These are phyloP conservation scores for Phytophthora tubulina DNA, from an alignment of 352 stramenopile species.

Conservation along the genomic window DNA sequence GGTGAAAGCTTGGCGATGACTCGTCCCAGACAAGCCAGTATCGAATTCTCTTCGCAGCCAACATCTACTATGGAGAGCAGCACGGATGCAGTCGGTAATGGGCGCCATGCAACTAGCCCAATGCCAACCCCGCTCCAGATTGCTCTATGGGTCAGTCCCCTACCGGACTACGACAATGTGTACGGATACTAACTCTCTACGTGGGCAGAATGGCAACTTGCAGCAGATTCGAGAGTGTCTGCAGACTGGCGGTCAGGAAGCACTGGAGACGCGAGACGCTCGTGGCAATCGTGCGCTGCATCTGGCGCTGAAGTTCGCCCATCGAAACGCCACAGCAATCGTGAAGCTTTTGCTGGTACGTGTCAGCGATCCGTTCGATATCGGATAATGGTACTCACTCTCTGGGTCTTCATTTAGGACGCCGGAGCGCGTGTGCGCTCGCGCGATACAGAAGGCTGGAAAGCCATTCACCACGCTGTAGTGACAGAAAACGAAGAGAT, in stretches of 20 bases:
- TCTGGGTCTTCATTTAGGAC: slow-evolving; percentile 38
- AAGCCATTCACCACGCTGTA: slow-evolving; percentile 71
- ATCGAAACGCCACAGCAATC: slow-evolving; percentile 64
- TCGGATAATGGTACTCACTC: not conserved
- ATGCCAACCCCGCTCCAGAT: slow-evolving; percentile 60
- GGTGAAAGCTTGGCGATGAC: slow-evolving; percentile 10
- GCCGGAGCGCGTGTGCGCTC: slow-evolving; percentile 72
- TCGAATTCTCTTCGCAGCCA: slow-evolving; percentile 13
- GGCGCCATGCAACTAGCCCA: not conserved
- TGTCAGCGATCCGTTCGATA: not conserved
- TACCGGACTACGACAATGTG: not conserved
- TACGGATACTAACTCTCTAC: not conserved
- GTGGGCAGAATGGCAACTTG: slow-evolving; percentile 64
- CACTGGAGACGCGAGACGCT: slow-evolving; percentile 59
- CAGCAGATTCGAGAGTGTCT: slow-evolving; percentile 60
- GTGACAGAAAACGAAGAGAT: slow-evolving; percentile 71
- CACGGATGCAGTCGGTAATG: slow-evolving; percentile 8
- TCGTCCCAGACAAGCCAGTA: slow-evolving; percentile 38
- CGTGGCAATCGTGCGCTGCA: slow-evolving; percentile 73
- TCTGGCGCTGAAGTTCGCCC: slow-evolving; percentile 74
- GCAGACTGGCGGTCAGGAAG: slow-evolving; percentile 27
- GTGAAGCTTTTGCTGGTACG: slow-evolving; percentile 65
- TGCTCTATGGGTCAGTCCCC: slow-evolving; percentile 60
- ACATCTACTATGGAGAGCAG: slow-evolving; percentile 25
- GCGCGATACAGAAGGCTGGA: slow-evolving; percentile 67